Evolutionary conservation across 805 yeast genomes (phyloP).

Genomic region (Middelhovenomyces tepae): DNA sequence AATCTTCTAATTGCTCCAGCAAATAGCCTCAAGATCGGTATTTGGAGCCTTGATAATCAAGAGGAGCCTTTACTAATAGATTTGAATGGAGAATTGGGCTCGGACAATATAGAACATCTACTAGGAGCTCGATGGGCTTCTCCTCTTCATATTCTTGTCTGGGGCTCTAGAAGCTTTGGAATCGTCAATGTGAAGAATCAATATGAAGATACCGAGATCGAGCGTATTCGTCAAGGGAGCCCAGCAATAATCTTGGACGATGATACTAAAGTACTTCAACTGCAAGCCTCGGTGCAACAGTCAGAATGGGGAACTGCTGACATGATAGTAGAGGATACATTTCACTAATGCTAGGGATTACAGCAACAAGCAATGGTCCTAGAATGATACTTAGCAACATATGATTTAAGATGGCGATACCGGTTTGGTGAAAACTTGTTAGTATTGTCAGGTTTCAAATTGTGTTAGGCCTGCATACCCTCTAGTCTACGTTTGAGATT

Average conservation of each 20-base stretch:
- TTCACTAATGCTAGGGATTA: conserved; percentile 8
- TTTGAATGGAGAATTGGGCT: conserved; percentile 3
- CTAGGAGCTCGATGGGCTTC: conserved; percentile 5
- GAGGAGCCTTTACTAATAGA: conserved; percentile 2
- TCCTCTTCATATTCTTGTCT: conserved; percentile 1
- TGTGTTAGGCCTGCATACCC: too few species aligned
- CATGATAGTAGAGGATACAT: conserved; percentile 16
- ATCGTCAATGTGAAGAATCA: conserved; percentile 2
- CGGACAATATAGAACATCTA: conserved; percentile 3
- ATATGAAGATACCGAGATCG: conserved; percentile 1
- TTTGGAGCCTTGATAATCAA: conserved; percentile 9
- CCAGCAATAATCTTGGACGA: conserved; percentile 16
- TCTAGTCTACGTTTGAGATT: conserved; percentile 31
- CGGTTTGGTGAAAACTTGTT: not conserved
- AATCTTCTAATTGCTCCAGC: conserved; percentile 1
- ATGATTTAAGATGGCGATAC: conserved; percentile 4
- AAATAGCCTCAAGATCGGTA: conserved; percentile 6
- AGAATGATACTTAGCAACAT: not conserved
- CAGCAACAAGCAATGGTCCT: conserved; percentile 1
- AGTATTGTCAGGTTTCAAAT: too few species aligned
- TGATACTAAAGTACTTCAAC: conserved; percentile 14
- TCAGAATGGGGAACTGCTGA: conserved; percentile 13
- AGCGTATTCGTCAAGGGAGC: conserved; percentile 6
- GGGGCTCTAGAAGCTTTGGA: conserved; percentile 1
- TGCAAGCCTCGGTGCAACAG: conserved; percentile 16